These are phyloP conservation scores for Tolypocladium tundrense DNA, from an alignment of 2,329 filamentous ascomycete species.

Conservation along the genomic window DNA sequence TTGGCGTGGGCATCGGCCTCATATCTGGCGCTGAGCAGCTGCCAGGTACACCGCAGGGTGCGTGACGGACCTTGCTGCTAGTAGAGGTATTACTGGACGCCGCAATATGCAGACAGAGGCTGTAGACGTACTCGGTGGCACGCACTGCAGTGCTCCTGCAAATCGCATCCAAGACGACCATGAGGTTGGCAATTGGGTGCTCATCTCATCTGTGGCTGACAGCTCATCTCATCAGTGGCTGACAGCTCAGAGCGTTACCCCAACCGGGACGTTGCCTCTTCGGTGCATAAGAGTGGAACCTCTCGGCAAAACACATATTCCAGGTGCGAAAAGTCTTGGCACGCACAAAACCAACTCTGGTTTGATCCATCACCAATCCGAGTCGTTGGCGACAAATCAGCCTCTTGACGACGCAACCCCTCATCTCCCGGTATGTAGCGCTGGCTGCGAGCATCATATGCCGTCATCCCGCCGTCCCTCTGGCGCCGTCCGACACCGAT, in stretches of 20 bases:
- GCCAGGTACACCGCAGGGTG: background rate
- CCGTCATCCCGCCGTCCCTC: background rate
- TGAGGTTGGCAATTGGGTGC: background rate
- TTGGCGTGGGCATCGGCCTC: background rate
- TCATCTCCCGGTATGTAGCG: slow-evolving; percentile 22
- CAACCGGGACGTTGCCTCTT: background rate
- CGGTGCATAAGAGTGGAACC: background rate
- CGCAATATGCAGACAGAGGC: background rate
- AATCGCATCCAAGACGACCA: background rate
- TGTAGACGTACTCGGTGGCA: no score
- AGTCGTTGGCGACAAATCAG: slow-evolving; percentile 25
- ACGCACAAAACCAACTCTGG: slow-evolving; percentile 33
- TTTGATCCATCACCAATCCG: slow-evolving; percentile 23
- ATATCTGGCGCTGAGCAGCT: background rate
- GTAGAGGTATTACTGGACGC: background rate
- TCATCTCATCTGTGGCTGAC: no score
- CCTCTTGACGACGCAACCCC: slow-evolving; percentile 21
- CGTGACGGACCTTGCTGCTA: background rate
- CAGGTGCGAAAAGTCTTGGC: slow-evolving; percentile 33
- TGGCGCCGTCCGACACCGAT: background rate
- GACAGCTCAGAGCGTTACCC: background rate
- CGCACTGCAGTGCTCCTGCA: background rate
- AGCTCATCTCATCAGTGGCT: background rate
- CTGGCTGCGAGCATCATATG: background rate
- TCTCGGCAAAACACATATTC: slow-evolving; percentile 27